These are phyloP conservation scores for Arthrobotrys iridis DNA, from an alignment of 2,329 filamentous ascomycete genomes.

Conservation along the genomic window DNA sequence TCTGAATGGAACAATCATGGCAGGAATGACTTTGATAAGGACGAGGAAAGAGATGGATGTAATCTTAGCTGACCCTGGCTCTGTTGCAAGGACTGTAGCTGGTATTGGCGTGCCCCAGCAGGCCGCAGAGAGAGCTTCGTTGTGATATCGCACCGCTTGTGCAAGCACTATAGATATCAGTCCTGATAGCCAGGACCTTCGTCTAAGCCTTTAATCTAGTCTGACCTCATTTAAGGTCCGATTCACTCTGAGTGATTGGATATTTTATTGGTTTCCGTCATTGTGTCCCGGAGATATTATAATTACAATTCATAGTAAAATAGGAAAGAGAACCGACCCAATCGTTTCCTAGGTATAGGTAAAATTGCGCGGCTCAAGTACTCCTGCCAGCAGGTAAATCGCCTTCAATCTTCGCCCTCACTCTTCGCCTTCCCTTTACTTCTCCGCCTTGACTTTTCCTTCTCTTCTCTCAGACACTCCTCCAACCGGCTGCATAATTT, in stretches of 20 bases:
- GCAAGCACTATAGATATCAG: too few relatives aligned
- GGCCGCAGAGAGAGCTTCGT: not conserved
- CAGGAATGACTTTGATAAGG: constrained; percentile 45
- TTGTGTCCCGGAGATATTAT: not conserved
- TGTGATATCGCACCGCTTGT: too few relatives aligned
- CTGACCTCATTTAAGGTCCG: not conserved
- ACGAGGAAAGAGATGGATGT: constrained; percentile 46
- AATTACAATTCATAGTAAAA: constrained; percentile 21
- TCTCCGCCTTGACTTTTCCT: constrained; percentile 9
- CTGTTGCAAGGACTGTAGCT: constrained; percentile 18
- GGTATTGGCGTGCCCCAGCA: constrained; percentile 38
- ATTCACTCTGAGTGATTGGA: not conserved
- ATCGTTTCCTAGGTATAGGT: not conserved
- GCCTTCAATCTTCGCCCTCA: too few relatives aligned
- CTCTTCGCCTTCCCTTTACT: constrained; percentile 38
- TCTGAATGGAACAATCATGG: constrained; percentile 46
- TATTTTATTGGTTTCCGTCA: not conserved
- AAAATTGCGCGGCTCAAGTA: not conserved
- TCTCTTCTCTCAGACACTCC: constrained; percentile 61
- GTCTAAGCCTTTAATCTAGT: not conserved
- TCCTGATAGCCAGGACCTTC: not conserved
- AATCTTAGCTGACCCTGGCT: constrained; percentile 1
- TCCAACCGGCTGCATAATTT: constrained; percentile 73
- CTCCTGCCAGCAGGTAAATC: not conserved
- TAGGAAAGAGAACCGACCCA: not conserved